Base-by-base conservation (phyloP, 2,329 filamentous ascomycete genomes). In the Fragosphaeria purpurea region DNA sequence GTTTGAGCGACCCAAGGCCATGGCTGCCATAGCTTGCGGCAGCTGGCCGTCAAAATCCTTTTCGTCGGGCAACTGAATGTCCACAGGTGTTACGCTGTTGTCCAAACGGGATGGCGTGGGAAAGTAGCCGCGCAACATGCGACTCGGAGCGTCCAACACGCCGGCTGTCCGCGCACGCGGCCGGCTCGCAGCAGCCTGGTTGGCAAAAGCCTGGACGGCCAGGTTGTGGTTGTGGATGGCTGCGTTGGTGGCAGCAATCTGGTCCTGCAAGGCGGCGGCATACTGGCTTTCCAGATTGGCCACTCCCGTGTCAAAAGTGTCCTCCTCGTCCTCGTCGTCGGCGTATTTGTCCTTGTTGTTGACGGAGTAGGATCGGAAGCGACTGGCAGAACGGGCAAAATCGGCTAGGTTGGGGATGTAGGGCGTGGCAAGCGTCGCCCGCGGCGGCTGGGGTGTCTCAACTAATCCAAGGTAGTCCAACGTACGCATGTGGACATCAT, bases 301-400 rank as follows among this genome's bases (percentile, higher is more conserved):
- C 52, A 70, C 63, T 30, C 75, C 75, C 22, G 64, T 61, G 39
- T 77, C 82, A 53, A 86, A 88, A 12, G 87, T 83, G 53, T 89
- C 85, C 48, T 89, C 85, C 48, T 89, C 85, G 47, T 94, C 90
- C 48, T 94, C 90, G 44, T 88, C 85, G 60, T 94, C 88, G 3
- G 86, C 90, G 61, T 97, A 97, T 66, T 93, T 94, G 65, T 97
- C 91, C 68, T 95, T 96, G 50, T 95, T 94, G 67, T 98, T 98
- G 57, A 98, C 93, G 1, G 93, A 98, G 67, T 96, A 97, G 2
- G 93, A 98, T 44, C 93, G 83, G 74, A 97, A 95, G 48, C 93
- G 82, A 65, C 86, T 97, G 43, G 84, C 77, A 59, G 86, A 86
- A 63, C 80, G 86, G 56, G 83, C 85, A 57, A 88, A 78, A 63